Percentiles rank a stretch among this genome's conserved stretches.
Conservation (phyloP, 73 alveolate genomes). For the Paramecium octaurelia region DNA sequence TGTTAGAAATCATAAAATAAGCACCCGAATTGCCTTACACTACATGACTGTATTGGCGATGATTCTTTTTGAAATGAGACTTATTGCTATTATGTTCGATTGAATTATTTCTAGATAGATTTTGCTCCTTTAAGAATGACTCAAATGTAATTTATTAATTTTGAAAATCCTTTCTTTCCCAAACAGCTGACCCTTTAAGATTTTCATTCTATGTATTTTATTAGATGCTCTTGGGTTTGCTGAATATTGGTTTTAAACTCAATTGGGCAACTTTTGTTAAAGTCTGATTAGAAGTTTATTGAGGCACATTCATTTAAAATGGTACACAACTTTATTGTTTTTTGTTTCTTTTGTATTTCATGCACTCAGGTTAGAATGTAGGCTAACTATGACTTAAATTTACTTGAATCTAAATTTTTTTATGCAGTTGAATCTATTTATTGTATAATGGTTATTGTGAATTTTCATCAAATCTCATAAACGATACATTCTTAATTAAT, state of each 20-base stretch:
- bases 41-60: slow-evolving; percentile 20
- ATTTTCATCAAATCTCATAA: slow-evolving; percentile 13
- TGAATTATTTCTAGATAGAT: slow-evolving; percentile 32
- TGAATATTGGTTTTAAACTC: slow-evolving; percentile 23
- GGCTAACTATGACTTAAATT: background rate
- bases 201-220: background rate
- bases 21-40: slow-evolving; percentile 13
- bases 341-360: background rate
- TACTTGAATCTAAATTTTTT: background rate
- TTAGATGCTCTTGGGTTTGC: background rate
- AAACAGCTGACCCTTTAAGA: slow-evolving; percentile 30
- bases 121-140: slow-evolving; percentile 24
- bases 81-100: background rate
- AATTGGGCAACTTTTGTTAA: slow-evolving; percentile 17
- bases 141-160: slow-evolving; percentile 39
- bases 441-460: background rate
- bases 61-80: background rate
- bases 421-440: background rate
- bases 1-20: background rate
- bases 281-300: background rate
- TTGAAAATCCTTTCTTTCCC: slow-evolving; percentile 40
- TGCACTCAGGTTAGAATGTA: background rate
- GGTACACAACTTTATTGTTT: slow-evolving; percentile 26
- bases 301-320: slow-evolving; percentile 20
- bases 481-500: background rate